Conservation (phyloP, 495 filamentous ascomycete genomes). For the Massariosphaeria phaeospora region DNA sequence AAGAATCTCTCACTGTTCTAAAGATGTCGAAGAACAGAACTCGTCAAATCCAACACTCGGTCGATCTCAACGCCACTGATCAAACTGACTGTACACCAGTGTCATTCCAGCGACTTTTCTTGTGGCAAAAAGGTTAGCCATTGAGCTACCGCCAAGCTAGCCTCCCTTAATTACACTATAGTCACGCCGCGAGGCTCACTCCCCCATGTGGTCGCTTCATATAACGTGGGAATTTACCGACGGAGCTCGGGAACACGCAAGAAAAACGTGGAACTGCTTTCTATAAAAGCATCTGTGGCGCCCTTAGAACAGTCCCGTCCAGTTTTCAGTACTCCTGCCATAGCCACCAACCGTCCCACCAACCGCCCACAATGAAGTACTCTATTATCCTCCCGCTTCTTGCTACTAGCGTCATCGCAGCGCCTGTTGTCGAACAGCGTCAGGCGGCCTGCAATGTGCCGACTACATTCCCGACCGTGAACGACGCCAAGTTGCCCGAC, state of each 20-base stretch:
- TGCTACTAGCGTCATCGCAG: slow-evolving; percentile 26
- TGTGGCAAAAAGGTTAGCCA: slow-evolving; percentile 9
- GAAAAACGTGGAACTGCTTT: neutral
- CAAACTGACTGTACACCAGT: neutral
- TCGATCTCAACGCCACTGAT: too few species aligned
- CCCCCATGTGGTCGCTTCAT: slow-evolving; percentile 10
- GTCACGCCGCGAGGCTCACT: slow-evolving; percentile 23
- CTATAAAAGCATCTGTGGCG: slow-evolving; percentile 14
- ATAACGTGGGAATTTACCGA: slow-evolving; percentile 20
- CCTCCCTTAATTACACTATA: slow-evolving; percentile 26
- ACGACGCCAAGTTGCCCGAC: slow-evolving; percentile 43
- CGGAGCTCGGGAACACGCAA: slow-evolving; percentile 14
- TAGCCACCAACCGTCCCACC: neutral
- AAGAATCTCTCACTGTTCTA: neutral
- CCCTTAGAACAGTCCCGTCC: neutral
- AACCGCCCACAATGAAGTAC: slow-evolving; percentile 27
- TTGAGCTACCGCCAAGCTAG: slow-evolving; percentile 18
- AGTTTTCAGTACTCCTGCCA: neutral
- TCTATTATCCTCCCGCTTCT: slow-evolving; percentile 28
- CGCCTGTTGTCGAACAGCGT: slow-evolving; percentile 24
- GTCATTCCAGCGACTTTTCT: neutral
- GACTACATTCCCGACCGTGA: slow-evolving; percentile 16
- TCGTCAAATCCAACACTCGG: neutral
- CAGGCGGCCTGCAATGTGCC: slow-evolving; percentile 22
- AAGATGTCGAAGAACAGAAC: neutral